Evolutionary conservation across 768 basidiomycete genomes (phyloP), one percentile per base, ranked within the genome.

Genomic region (Russula foetens): DNA sequence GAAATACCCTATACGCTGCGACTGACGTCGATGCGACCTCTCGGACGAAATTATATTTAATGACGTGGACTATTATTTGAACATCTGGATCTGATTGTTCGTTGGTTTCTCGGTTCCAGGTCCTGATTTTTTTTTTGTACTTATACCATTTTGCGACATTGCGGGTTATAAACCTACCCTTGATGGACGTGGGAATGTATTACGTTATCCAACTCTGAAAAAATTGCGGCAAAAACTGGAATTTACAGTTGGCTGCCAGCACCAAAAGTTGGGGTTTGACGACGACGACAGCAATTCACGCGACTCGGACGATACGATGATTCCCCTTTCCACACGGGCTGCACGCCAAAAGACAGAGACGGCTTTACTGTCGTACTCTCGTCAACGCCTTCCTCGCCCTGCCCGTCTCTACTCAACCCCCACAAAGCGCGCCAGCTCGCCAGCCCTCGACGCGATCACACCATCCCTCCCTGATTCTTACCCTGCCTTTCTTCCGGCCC

Each of bases 361-460:
- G 69, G 72, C 78, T 75, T 75, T 75, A 65, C 65, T 83, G 79
- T 80, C 79, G 74, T 86, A 71, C 73, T 74, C 86, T 69, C 78
- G 86, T 28, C 85, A 87, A 70, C 68, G 76, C 66, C 82, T 88
- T 58, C 84, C 84, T 24, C 81, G 86, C 51, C 84, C 86, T 53
- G 83, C 84, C 44, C 82, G 86, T 64, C 77, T 85, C 47, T 88
- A 85, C 71, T 86, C 87, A 19, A 78, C 86, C 0, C 84, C 85
- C 15, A 77, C 86, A 54, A 82, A 80, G 74, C 76, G 67, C 60
- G 72, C 70, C 51, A 76, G 76, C 68, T 82, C 85, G 1, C 81
- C 83, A 21, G 84, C 81, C 17, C 35, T 59, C 17, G 67, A 78
- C 14, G 80, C 81, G 0, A 71, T 76, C 14, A 74, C 69, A 7